Percentiles rank a stretch among this genome's conserved stretches.
Evolutionary conservation across 441 rosid species (phyloP).

Genomic region (Flueggea neowawraea): DNA sequence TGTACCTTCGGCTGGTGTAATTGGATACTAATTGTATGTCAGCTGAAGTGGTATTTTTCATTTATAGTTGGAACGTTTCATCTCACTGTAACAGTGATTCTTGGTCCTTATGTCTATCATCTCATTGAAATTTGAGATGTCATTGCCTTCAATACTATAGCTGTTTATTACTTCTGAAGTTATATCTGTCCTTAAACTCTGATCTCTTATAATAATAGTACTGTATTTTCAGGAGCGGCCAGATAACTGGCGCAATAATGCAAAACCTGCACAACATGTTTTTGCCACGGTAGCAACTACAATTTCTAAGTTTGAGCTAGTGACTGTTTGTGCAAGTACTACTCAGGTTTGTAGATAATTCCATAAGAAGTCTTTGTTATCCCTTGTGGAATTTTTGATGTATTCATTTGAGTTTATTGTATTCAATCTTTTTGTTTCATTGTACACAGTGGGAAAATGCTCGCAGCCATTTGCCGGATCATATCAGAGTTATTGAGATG

Average conservation of each 20-base stretch:
- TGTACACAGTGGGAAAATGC: slow-evolving; percentile 80
- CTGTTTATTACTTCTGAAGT: no score
- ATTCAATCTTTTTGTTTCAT: slow-evolving; percentile 7
- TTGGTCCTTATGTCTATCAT: no score
- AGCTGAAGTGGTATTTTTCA: no score
- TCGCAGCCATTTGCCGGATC: slow-evolving; percentile 60
- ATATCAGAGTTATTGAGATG: slow-evolving; percentile 83
- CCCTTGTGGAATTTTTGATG: background rate
- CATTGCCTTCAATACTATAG: no score
- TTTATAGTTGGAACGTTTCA: no score
- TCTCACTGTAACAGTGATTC: no score
- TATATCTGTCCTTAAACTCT: background rate
- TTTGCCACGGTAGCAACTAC: slow-evolving; percentile 73
- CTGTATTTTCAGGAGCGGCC: slow-evolving; percentile 67
- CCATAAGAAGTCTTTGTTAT: background rate
- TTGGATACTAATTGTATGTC: no score
- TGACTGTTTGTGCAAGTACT: slow-evolving; percentile 80
- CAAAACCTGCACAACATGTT: slow-evolving; percentile 49
- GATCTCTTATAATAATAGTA: background rate
- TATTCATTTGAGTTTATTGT: slow-evolving; percentile 3
- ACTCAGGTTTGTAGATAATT: slow-evolving; percentile 55
- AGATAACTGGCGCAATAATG: slow-evolving; percentile 88
- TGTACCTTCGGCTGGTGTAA: no score
- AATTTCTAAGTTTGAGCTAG: slow-evolving; percentile 74
- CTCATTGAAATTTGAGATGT: no score